Percentiles rank a stretch among this genome's conserved stretches.
Evolutionary conservation across 2,329 filamentous ascomycete genomes (phyloP).

Genomic region (Penicillium sp.): DNA sequence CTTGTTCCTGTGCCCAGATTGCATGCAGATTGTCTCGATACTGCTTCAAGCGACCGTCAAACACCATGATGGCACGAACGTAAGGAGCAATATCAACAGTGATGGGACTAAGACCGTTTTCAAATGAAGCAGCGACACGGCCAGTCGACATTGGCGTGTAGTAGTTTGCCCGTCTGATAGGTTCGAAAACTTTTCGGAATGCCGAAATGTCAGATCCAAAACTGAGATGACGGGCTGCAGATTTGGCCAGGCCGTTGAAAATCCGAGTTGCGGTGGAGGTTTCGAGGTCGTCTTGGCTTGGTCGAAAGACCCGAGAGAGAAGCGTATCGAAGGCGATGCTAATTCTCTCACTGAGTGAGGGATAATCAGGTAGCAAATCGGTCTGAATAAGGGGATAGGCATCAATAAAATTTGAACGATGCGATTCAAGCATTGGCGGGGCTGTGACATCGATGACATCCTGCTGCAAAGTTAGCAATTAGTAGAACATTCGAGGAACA

Average conservation of each 20-base stretch:
- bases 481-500: neutral
- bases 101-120: conserved; percentile 62
- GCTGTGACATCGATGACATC: conserved; percentile 57
- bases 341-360: conserved; percentile 33
- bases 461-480: conserved; percentile 29
- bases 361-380: conserved; percentile 44
- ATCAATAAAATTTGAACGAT: conserved; percentile 51
- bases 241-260: conserved; percentile 19
- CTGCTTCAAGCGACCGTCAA: conserved; percentile 65
- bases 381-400: conserved; percentile 51
- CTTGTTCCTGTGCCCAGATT: conserved; percentile 53
- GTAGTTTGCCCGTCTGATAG: conserved; percentile 43
- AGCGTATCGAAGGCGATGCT: conserved; percentile 30
- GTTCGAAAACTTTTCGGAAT: conserved; percentile 48
- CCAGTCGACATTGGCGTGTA: conserved; percentile 30
- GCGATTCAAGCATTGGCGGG: conserved; percentile 52
- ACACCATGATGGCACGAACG: conserved; percentile 75
- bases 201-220: conserved; percentile 30
- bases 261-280: conserved; percentile 28
- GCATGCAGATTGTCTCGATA: conserved; percentile 59
- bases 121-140: conserved; percentile 61
- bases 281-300: conserved; percentile 21
- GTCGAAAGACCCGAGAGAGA: conserved; percentile 23
- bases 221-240: conserved; percentile 9
- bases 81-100: conserved; percentile 79